phyloP scores from a whole-genome alignment of 2,329 filamentous ascomycete species.

The Fusarium citri region DNA sequence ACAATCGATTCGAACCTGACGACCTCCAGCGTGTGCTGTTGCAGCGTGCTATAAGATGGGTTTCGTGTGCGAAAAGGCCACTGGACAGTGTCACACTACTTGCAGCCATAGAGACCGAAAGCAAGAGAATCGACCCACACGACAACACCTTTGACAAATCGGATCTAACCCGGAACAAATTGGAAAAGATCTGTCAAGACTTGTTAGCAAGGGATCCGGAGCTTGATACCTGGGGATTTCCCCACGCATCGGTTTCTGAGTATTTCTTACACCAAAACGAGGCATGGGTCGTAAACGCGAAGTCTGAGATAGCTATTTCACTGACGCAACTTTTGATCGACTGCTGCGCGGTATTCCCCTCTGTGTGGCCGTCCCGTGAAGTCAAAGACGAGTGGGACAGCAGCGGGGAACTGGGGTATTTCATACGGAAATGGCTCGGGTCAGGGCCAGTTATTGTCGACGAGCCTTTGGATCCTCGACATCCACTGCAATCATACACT shows the following conservation, averaged over 20 bases:
- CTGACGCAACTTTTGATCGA: neutral
- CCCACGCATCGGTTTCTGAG: neutral
- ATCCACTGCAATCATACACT: too few species aligned
- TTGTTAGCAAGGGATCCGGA: neutral
- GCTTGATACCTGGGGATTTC: neutral
- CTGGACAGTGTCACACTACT: neutral
- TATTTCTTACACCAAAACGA: neutral
- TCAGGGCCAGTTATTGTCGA: too few species aligned
- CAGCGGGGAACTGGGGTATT: too few species aligned
- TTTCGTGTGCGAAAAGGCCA: accelerated
- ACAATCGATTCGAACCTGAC: neutral
- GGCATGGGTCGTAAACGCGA: neutral
- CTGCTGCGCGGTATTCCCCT: neutral
- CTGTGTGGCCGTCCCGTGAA: too few species aligned
- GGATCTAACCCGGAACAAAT: neutral
- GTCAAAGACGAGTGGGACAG: too few species aligned
- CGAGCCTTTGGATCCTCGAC: too few species aligned
- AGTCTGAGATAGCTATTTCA: neutral
- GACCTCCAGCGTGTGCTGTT: neutral
- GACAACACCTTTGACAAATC: neutral
- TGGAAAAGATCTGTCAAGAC: neutral
- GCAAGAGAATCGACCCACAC: neutral
- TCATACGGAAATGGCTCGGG: too few species aligned
- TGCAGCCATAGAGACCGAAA: neutral
- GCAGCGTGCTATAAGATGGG: neutral